Evolutionary conservation across 139 green algal species (phyloP), one percentile per base, ranked within the genome.

Genomic region (Coelastrella sp.): DNA sequence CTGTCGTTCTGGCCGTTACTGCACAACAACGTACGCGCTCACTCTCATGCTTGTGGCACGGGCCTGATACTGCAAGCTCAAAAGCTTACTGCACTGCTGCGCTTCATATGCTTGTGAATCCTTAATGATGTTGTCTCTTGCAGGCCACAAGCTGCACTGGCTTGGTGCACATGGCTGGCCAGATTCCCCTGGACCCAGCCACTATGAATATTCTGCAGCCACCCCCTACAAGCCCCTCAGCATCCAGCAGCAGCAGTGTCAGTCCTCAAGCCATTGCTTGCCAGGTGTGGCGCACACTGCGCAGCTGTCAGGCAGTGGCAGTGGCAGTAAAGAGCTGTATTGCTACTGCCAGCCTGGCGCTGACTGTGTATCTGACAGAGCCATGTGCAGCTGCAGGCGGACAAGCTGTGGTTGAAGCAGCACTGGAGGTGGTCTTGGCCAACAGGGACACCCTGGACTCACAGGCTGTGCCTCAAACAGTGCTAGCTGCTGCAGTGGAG

Each of bases 171-270:
- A 73, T 95, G 68, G 93, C 94, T 7, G 94, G 94, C 0, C 90
- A 93, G 68, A 95, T 96, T 75, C 89, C 92, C 5, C 92, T 98
- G 84, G 93, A 98, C 85, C 96, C 96, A 0, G 76, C 91, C 58
- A 95, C 91, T 90, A 98, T 98, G 96, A 85, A 85, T 22, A 81
- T 97, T 6, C 72, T 86, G 63, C 73, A 84, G 58, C 25, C 82
- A 27, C n/a, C n/a, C 11, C 27, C 27, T 10, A 35, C 14, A 27
- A 6, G 58, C 17, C 10, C 75, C 19, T n/a, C 75, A 65, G n/a
- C 24, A 17, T 14, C 35, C 68, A 84, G 59, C 56, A 81, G 78
- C 49, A 83, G 78, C 49, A 63, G 35, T 24, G 68, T 76, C 3
- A 76, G 17, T 19, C 68, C 17, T 76, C 8, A 24, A 8, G 11